phyloP scores from a whole-genome alignment of 2,329 filamentous ascomycete species.

The Fusarium abutilonis region DNA sequence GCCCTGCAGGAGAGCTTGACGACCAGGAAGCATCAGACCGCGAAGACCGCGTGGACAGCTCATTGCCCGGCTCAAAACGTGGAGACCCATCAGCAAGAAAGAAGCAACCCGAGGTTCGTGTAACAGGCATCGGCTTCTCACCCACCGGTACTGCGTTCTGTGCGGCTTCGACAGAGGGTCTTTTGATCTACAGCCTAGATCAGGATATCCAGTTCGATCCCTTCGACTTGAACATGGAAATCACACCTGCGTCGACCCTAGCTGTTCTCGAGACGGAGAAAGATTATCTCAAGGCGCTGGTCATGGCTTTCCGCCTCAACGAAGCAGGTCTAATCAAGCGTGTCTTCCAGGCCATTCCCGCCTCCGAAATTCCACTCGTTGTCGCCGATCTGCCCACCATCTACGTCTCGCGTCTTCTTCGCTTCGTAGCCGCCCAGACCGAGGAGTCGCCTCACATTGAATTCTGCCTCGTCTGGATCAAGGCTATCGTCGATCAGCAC shows the following conservation, averaged over 20 bases:
- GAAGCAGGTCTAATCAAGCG: conserved; percentile 81
- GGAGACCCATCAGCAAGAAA: conserved; percentile 84
- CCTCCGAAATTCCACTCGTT: conserved; percentile 77
- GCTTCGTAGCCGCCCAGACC: conserved; percentile 86
- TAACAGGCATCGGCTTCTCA: conserved; percentile 85
- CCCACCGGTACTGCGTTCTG: conserved; percentile 92
- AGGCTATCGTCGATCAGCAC: conserved; percentile 81
- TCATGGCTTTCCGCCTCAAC: conserved; percentile 98
- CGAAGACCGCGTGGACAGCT: conserved; percentile 82
- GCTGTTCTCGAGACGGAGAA: conserved; percentile 71
- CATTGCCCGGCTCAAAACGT: conserved; percentile 85
- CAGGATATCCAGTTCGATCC: conserved; percentile 88
- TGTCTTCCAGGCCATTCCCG: conserved; percentile 86
- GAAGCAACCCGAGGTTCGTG: conserved; percentile 82
- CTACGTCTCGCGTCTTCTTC: conserved; percentile 85
- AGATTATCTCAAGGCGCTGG: conserved; percentile 89
- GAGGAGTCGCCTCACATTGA: conserved; percentile 94
- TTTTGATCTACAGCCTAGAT: conserved; percentile 93
- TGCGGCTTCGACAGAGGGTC: conserved; percentile 91
- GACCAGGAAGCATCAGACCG: conserved; percentile 88
- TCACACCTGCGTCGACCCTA: conserved; percentile 88
- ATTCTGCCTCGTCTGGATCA: conserved; percentile 93
- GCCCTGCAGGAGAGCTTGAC: conserved; percentile 84
- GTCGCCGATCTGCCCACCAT: conserved; percentile 82
- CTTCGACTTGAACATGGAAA: conserved; percentile 92